Conservation (phyloP, 257 asterid species). For the Eustoma russellianum region DNA sequence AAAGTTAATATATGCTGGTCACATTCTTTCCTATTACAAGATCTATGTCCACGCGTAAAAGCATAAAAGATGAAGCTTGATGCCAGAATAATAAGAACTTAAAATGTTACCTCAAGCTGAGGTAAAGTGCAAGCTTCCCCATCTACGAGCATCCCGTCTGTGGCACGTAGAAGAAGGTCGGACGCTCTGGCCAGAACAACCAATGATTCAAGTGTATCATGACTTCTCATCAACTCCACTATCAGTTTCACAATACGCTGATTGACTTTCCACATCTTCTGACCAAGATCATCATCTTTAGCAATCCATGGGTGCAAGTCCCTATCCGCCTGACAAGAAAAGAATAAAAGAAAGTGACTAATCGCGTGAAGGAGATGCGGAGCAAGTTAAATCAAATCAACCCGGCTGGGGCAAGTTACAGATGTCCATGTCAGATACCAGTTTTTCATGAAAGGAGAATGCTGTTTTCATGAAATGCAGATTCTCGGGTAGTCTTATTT, state of each 20-base stretch:
- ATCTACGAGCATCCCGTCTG: slow-evolving; percentile 97
- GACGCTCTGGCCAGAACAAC: slow-evolving; percentile 83
- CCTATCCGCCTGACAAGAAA: slow-evolving; percentile 84
- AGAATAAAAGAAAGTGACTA: slow-evolving; percentile 34
- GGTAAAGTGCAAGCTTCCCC: slow-evolving; percentile 99
- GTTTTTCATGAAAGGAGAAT: too few species aligned
- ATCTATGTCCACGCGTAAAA: neutral
- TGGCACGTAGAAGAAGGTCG: slow-evolving; percentile 92
- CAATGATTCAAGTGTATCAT: slow-evolving; percentile 78
- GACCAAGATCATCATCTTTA: slow-evolving; percentile 87
- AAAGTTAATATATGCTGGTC: neutral
- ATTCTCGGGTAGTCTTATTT: too few species aligned
- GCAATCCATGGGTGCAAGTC: slow-evolving; percentile 95
- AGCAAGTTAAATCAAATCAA: neutral
- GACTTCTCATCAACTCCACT: slow-evolving; percentile 89
- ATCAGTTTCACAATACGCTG: slow-evolving; percentile 89
- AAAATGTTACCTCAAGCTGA: slow-evolving; percentile 87
- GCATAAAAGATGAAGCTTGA: neutral
- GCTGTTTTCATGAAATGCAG: too few species aligned
- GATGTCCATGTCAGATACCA: neutral
- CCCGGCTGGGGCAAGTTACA: too few species aligned
- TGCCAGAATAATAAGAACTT: too few species aligned
- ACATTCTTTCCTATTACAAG: neutral
- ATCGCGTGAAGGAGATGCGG: slow-evolving; percentile 8
- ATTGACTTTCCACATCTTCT: slow-evolving; percentile 88